A percentile compares a stretch with the other conserved stretches of the same genome.
These are phyloP conservation scores for Pyracantha coccinea DNA, from an alignment of 331 rosid genomes.

Conservation along the genomic window DNA sequence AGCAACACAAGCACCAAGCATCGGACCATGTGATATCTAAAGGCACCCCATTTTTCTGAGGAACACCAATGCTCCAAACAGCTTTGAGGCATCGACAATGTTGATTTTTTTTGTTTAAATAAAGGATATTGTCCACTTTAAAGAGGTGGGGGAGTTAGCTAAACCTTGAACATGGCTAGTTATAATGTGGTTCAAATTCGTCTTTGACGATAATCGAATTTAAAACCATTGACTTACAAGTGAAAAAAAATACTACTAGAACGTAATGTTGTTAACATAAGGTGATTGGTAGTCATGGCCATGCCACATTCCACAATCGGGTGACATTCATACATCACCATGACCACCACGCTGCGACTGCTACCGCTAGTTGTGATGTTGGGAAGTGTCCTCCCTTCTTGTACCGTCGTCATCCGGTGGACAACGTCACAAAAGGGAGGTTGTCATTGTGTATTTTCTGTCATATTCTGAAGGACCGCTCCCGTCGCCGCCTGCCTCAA, in stretches of 20 bases:
- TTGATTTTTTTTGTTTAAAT: no score
- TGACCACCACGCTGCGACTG: slow-evolving; percentile 18
- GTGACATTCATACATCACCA: slow-evolving; percentile 39
- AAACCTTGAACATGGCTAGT: no score
- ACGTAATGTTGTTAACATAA: slow-evolving; percentile 17
- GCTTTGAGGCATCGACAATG: slow-evolving; percentile 34
- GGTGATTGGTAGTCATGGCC: slow-evolving; percentile 43
- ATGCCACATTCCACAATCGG: slow-evolving; percentile 21
- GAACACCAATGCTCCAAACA: slow-evolving; percentile 35
- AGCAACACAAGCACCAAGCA: neutral
- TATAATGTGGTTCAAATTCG: no score
- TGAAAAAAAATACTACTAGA: no score
- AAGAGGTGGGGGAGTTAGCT: no score
- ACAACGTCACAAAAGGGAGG: slow-evolving; percentile 6
- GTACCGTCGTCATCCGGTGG: slow-evolving; percentile 24
- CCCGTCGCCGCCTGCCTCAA: no score
- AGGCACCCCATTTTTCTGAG: neutral
- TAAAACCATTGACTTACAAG: no score
- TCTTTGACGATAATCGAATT: rapidly evolving
- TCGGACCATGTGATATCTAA: slow-evolving; percentile 13
- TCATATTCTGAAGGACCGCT: no score
- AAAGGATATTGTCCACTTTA: no score
- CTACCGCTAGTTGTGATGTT: slow-evolving; percentile 20
- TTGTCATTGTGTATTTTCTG: no score
- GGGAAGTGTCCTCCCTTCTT: neutral